These are phyloP conservation scores for Speleostelium caveatum DNA, from an alignment of 78 protist species.

Conservation along the genomic window DNA sequence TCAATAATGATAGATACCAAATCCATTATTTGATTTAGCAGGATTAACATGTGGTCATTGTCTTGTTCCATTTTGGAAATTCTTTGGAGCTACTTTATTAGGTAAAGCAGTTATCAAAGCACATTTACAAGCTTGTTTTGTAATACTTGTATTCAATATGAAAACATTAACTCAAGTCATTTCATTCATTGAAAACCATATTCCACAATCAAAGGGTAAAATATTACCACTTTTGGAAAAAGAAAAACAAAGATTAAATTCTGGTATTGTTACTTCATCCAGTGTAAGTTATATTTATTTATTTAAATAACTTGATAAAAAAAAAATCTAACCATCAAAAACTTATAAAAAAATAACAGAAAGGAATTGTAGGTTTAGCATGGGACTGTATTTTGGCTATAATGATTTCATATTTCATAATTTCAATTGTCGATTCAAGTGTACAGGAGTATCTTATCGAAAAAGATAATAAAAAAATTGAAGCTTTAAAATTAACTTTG, in stretches of 20 bases:
- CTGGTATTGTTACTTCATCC: slow-evolving; percentile 4
- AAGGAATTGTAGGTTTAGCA: slow-evolving; percentile 40
- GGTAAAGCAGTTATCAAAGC: slow-evolving; percentile 92
- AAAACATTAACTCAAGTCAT: slow-evolving; percentile 45
- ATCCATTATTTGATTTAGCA: slow-evolving; percentile 89
- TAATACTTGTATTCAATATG: slow-evolving; percentile 49
- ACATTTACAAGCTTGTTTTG: slow-evolving; percentile 82
- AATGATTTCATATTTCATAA: slow-evolving; percentile 82
- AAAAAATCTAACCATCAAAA: too few relatives aligned
- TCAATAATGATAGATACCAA: slow-evolving; percentile 80
- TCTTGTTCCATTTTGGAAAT: slow-evolving; percentile 89
- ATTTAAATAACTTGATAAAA: neutral
- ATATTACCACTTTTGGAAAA: slow-evolving; percentile 74
- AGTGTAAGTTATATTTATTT: slow-evolving; percentile 43
- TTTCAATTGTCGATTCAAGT: slow-evolving; percentile 81
- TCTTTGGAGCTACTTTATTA: slow-evolving; percentile 89
- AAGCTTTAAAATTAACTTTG: slow-evolving; percentile 47
- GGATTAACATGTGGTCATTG: slow-evolving; percentile 90
- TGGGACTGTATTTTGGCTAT: slow-evolving; percentile 79
- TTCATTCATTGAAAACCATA: slow-evolving; percentile 28
- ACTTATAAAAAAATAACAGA: slow-evolving; percentile 28
- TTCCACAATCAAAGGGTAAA: slow-evolving; percentile 60
- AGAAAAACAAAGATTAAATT: slow-evolving; percentile 60
- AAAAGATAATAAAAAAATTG: slow-evolving; percentile 73
- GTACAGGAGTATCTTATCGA: slow-evolving; percentile 74